These are phyloP conservation scores for Leptomonas pyrrhocoris DNA, from an alignment of 208 protist genomes.

Conservation along the genomic window DNA sequence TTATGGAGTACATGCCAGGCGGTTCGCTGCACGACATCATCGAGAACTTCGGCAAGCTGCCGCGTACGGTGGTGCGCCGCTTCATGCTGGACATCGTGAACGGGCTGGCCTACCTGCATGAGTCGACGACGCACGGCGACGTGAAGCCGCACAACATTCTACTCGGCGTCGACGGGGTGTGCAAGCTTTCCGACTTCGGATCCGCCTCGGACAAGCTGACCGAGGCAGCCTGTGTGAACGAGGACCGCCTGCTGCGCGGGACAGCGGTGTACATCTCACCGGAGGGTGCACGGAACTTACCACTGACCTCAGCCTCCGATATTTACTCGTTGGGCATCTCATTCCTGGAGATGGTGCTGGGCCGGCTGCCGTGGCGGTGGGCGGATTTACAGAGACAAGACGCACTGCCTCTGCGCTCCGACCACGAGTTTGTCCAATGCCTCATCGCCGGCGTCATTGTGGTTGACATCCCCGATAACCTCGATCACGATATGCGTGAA, in stretches of 20 bases:
- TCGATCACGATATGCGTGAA: constrained; percentile 54
- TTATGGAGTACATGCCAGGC: constrained; percentile 88
- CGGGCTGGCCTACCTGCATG: constrained; percentile 81
- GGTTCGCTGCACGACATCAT: constrained; percentile 78
- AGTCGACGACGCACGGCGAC: constrained; percentile 80
- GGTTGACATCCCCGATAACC: constrained; percentile 56
- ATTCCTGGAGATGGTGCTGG: constrained; percentile 80
- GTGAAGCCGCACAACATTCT: constrained; percentile 91
- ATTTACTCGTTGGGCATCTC: constrained; percentile 85
- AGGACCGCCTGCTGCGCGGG: constrained; percentile 66
- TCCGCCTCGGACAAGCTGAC: constrained; percentile 61
- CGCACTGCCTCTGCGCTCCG: constrained; percentile 37
- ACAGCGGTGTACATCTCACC: constrained; percentile 87
- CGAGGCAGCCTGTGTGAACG: constrained; percentile 33
- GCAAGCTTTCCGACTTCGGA: constrained; percentile 90
- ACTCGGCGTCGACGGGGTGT: constrained; percentile 75
- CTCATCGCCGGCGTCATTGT: constrained; percentile 54
- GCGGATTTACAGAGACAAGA: constrained; percentile 38
- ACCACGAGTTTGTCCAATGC: constrained; percentile 69
- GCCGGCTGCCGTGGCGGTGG: constrained; percentile 72
- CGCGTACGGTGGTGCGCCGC: constrained; percentile 55
- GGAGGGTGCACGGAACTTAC: constrained; percentile 66
- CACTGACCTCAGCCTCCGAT: constrained; percentile 66
- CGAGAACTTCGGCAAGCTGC: constrained; percentile 71
- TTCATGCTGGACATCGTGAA: constrained; percentile 80